Base-by-base conservation (phyloP, 257 asterid species). In the Capsicum rhomboideum region DNA sequence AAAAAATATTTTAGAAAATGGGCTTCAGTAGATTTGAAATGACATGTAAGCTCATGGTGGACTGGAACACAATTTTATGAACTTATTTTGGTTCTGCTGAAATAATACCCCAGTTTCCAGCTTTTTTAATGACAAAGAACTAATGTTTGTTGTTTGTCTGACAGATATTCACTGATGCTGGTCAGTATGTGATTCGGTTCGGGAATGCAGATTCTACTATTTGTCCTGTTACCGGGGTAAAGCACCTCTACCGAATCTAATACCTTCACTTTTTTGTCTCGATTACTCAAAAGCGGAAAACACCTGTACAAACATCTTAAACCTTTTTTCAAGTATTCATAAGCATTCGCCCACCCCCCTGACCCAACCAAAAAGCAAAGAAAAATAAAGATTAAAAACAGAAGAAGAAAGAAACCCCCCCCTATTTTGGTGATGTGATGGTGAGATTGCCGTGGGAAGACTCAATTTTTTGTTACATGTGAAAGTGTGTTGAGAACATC, bases 141-240 rank as follows among this genome's bases (percentile, higher is more conserved):
- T 49, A 50, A 75, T 28, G 26, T 75, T 75, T 75, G 61, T 23
- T 75, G 63, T 75, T 75, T 85, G 14, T 77, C 75, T 29, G 89
- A 91, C 96, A 95, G 98, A 87, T 96, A 72, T 90, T 96, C 78
- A 94, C 97, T 69, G 99, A 96, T 89, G 99, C 99, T 85, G 99
- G 99, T 84, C 98, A 96, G 90, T 96, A 94, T 87, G 97, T 93
- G 87, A 94, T 96, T 79, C 92, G 96, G 31, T 96, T 96, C 82
- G 99, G 99, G 69, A 88, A 87, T 86, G 88, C 97, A 28, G 86
- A 92, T 83, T 84, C 94, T 74, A 89, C 84, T 77, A 86, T 90
- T 83, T 88, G 63, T 79, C 92, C 91, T 86, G 87, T 88, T 91
- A 71, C 86, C 74, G 93, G 88, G 97, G 98, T 96, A 91, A 84